A percentile compares a stretch with the other conserved stretches of the same genome.
These are phyloP conservation scores for Tubosaeta brunneosetosa DNA, from an alignment of 768 basidiomycete species.

Conservation along the genomic window DNA sequence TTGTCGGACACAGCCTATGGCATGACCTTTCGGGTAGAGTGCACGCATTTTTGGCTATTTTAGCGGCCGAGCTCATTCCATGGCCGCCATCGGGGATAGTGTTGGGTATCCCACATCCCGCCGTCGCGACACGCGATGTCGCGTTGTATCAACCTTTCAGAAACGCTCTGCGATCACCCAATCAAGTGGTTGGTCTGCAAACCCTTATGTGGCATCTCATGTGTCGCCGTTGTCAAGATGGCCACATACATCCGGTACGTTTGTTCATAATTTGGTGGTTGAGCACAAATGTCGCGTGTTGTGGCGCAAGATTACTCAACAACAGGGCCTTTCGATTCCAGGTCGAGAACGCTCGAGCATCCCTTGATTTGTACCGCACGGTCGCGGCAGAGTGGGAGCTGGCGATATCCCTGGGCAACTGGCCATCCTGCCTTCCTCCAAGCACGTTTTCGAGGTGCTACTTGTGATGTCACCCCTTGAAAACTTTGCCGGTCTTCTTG, in stretches of 20 bases:
- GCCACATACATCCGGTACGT: constrained; percentile 67
- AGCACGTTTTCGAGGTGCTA: constrained; percentile 80
- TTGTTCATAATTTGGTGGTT: not conserved
- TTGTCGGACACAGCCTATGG: constrained; percentile 79
- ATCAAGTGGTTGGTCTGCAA: constrained; percentile 67
- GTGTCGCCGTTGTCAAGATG: constrained; percentile 72
- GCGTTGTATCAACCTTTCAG: constrained; percentile 78
- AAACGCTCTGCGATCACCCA: constrained; percentile 59
- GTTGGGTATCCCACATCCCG: constrained; percentile 75
- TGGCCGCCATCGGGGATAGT: constrained; percentile 38
- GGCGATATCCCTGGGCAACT: constrained; percentile 53
- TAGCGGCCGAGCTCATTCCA: constrained; percentile 12
- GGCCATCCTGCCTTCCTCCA: constrained; percentile 75
- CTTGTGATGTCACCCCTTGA: constrained; percentile 32
- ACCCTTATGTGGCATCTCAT: constrained; percentile 82
- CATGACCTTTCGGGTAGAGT: constrained; percentile 68
- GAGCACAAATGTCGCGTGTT: not conserved
- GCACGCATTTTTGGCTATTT: constrained; percentile 3
- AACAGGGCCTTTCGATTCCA: constrained; percentile 25
- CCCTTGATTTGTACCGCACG: constrained; percentile 50
- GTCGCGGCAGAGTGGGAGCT: constrained; percentile 63
- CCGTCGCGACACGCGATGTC: constrained; percentile 74
- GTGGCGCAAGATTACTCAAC: constrained; percentile 11
- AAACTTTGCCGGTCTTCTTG: constrained; percentile 15
- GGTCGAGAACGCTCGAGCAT: constrained; percentile 73